Base-by-base conservation (phyloP, 805 yeast species). In the Torulaspora indica region DNA sequence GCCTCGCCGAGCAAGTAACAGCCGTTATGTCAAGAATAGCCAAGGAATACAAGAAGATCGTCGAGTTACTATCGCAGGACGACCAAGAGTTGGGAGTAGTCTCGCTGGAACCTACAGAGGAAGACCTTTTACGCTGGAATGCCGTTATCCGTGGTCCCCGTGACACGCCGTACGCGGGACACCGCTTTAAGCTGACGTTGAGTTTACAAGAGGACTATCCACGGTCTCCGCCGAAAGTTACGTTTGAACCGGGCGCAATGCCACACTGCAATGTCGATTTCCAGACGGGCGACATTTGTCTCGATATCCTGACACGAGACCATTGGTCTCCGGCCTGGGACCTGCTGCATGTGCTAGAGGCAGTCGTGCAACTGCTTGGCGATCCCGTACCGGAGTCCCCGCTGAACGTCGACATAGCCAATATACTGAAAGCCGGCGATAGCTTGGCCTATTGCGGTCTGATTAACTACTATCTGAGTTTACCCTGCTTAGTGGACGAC, bases 301-400 rank as follows among this genome's bases (percentile, higher is more conserved):
- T 84, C 4, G 86, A 82, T 57, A 78, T 83, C 8, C 63, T 84
- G 39, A 76, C 78, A 43, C 58, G 51, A 2, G 50, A 54, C 35
- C 70, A 70, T 47, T 84, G 90, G 90, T 74, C 85, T 0, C 90
- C 91, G 0, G 86, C 85, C 1, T 83, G 88, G 85, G 76, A 79
- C 42, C 56, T 84, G 35, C 63, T 73, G 37, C 69, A 78, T 44
- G 67, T 78, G 5, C 66, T 81, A 36, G 71, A 75, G 13, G 87
- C 87, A 1, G 73, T 83, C 2, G 56, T 79, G 25, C 65, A 77
- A 58, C 68, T 84, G 12, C 55, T 83, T 7, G 76, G 73, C 34
- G 76, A 78, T 39, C 89, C 89, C 0, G 88, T 80, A 56, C 83
- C 86, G 0, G 78, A 79, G 48, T 78, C 85, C 32, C 91, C 91